Evolutionary conservation across 2,329 filamentous ascomycete species (phyloP).

Genomic region (Balansia obtecta): DNA sequence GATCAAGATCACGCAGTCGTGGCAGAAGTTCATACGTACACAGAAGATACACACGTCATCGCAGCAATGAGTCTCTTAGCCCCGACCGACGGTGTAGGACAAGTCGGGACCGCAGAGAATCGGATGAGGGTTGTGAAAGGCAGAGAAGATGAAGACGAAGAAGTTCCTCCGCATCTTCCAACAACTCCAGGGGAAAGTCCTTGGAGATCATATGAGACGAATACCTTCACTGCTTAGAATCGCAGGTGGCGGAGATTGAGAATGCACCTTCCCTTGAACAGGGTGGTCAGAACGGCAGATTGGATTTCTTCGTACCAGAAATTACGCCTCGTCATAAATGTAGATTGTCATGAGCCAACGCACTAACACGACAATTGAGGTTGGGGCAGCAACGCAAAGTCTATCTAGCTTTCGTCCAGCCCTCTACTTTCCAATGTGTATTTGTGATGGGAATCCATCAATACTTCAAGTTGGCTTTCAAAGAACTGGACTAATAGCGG

Average conservation of each 20-base stretch:
- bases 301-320: not conserved
- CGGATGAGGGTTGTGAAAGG: constrained; percentile 2
- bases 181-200: constrained; percentile 35
- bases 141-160: constrained; percentile 29
- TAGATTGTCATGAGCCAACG: not conserved
- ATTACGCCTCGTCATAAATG: not conserved
- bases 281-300: no score
- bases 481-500: no score
- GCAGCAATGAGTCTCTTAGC: constrained; percentile 2
- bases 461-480: no score
- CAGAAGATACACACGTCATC: constrained; percentile 4
- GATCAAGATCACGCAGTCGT: constrained; percentile 19
- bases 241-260: no score
- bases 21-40: constrained; percentile 10
- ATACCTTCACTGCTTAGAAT: not conserved
- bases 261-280: no score
- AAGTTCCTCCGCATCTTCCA: constrained; percentile 39
- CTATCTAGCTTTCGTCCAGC: not conserved
- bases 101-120: constrained; percentile 1
- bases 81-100: constrained; percentile 3
- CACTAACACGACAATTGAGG: not conserved
- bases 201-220: constrained; percentile 40
- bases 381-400: not conserved
- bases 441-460: not conserved
- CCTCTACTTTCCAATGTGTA: not conserved